Percentiles rank a stretch among this genome's conserved stretches.
Evolutionary conservation across 352 stramenopile species (phyloP).

Genomic region (Blastocystis sp.): DNA sequence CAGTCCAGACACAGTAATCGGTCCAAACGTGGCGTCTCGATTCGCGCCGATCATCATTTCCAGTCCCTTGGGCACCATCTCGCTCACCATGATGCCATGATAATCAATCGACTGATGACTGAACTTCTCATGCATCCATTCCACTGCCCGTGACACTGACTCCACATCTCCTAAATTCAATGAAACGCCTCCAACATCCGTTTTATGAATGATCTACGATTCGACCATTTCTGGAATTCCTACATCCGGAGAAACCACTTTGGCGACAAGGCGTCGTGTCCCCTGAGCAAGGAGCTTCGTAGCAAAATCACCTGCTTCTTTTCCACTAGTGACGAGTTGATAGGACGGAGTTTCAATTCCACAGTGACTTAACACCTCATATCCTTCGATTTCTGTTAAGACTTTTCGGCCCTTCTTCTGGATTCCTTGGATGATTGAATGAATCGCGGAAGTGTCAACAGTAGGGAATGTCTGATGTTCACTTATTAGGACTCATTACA

Average conservation of each 20-base stretch:
- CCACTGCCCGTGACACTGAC: not conserved
- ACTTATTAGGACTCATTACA: not conserved
- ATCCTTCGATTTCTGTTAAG: constrained; percentile 27
- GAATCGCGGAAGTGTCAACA: not conserved
- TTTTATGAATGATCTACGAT: constrained; percentile 31
- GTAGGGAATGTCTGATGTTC: not conserved
- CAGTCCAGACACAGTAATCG: not conserved
- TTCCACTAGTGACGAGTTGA: not conserved
- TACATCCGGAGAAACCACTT: constrained; percentile 48
- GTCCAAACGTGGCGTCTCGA: constrained; percentile 23
- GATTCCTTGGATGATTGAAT: not conserved
- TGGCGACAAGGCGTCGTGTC: not conserved
- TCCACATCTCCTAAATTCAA: constrained; percentile 12
- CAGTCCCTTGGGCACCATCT: constrained; percentile 32
- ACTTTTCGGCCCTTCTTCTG: not conserved
- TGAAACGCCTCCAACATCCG: constrained; percentile 28
- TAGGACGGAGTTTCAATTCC: not conserved
- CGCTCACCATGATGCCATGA: constrained; percentile 55
- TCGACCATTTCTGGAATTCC: not conserved
- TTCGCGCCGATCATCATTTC: constrained; percentile 58
- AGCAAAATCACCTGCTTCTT: not conserved
- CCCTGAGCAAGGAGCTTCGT: not conserved
- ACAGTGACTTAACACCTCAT: not conserved
- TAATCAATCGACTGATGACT: constrained; percentile 1
- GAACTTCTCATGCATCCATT: constrained; percentile 26